Evolutionary conservation across 305 asterid species (phyloP).

Genomic region (Fraxinus ornus): DNA sequence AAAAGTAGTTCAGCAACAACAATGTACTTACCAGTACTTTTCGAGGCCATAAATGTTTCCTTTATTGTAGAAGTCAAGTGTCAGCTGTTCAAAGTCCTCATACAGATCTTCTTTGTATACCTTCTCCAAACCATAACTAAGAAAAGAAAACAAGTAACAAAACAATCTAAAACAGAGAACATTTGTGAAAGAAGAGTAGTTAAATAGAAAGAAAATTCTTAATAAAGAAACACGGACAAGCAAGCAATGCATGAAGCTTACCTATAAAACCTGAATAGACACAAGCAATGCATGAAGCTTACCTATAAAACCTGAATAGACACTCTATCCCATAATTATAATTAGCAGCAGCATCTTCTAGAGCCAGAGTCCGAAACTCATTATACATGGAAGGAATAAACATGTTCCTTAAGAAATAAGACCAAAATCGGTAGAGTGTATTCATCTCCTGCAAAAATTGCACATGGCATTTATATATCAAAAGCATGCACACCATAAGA

Average conservation of each 20-base stretch:
- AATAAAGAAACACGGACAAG: background rate
- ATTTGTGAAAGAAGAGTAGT: background rate
- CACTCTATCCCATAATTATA: slow-evolving; percentile 82
- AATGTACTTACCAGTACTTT: slow-evolving; percentile 67
- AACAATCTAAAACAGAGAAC: slow-evolving; percentile 6
- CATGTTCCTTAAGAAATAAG: slow-evolving; percentile 69
- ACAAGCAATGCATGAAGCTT: slow-evolving; percentile 16
- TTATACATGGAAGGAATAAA: slow-evolving; percentile 74
- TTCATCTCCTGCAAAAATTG: slow-evolving; percentile 86
- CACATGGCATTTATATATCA: slow-evolving; percentile 1
- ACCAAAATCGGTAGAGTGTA: slow-evolving; percentile 86
- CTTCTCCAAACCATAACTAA: slow-evolving; percentile 88
- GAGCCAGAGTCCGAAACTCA: slow-evolving; percentile 68
- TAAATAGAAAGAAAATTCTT: slow-evolving; percentile 1
- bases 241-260: slow-evolving; percentile 25
- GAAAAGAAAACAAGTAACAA: slow-evolving; percentile 13
- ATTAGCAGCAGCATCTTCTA: slow-evolving; percentile 83
- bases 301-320: slow-evolving; percentile 87
- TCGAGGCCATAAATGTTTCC: slow-evolving; percentile 90
- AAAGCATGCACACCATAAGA: background rate
- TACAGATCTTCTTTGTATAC: slow-evolving; percentile 70
- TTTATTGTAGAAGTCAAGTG: slow-evolving; percentile 60
- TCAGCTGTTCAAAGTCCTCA: slow-evolving; percentile 69
- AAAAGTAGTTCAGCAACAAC: background rate
- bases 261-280: slow-evolving; percentile 88